These are phyloP conservation scores for Paecilomyces fulvus DNA, from an alignment of 2,329 filamentous ascomycete species.

Conservation along the genomic window DNA sequence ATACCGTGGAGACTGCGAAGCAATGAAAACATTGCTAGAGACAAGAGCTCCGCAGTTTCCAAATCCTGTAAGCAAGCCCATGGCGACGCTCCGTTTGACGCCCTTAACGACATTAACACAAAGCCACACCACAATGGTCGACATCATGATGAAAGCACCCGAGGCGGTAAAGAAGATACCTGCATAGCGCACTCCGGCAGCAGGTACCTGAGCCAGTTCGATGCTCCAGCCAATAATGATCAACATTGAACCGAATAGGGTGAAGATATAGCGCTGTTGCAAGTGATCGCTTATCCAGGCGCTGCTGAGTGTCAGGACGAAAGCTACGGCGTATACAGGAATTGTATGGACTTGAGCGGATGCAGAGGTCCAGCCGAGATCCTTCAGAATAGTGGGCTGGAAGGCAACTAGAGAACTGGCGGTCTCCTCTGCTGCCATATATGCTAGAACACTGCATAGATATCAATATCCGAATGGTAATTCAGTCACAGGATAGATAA, in stretches of 20 bases:
- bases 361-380: constrained; percentile 22
- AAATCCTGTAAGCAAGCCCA: constrained; percentile 34
- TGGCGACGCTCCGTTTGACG: constrained; percentile 33
- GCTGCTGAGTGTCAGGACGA: constrained; percentile 16
- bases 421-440: constrained; percentile 17
- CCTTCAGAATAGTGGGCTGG: constrained; percentile 24
- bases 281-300: constrained; percentile 13
- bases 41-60: constrained; percentile 41
- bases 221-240: constrained; percentile 19
- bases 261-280: constrained; percentile 19
- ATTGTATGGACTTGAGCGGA: constrained; percentile 25
- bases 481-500: constrained; percentile 4
- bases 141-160: constrained; percentile 21
- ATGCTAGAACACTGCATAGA: constrained; percentile 11
- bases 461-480: not conserved
- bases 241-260: constrained; percentile 15
- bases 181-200: constrained; percentile 11
- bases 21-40: constrained; percentile 35
- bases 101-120: constrained; percentile 36
- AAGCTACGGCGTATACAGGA: constrained; percentile 22
- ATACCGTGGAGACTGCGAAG: constrained; percentile 28
- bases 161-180: constrained; percentile 19
- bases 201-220: constrained; percentile 10
- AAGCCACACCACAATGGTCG: constrained; percentile 27
- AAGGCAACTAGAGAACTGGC: constrained; percentile 20